Percentiles rank a stretch among this genome's conserved stretches.
Conservation (phyloP, 345 rosid genomes). For the Linum trigynum region DNA sequence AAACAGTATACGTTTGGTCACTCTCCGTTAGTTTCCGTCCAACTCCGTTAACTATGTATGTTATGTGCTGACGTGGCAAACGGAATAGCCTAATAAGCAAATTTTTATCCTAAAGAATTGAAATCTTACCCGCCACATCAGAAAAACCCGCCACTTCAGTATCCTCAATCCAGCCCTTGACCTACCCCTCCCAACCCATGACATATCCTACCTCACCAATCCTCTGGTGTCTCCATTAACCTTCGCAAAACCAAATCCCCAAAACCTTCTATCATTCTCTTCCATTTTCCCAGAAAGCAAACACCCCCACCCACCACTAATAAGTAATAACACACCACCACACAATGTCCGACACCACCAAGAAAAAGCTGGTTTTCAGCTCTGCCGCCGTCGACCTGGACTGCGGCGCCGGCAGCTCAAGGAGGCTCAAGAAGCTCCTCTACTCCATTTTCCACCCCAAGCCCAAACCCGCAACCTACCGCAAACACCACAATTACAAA, state of each 20-base stretch:
- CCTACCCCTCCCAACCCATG: too few species aligned
- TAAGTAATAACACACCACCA: background rate
- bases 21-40: too few species aligned
- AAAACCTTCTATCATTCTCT: background rate
- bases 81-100: too few species aligned
- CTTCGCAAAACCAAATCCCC: background rate
- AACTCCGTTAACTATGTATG: too few species aligned
- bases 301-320: background rate
- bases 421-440: conserved; percentile 34
- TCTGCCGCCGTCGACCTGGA: conserved; percentile 55
- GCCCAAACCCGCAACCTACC: background rate
- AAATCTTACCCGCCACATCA: too few species aligned
- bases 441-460: conserved; percentile 11
- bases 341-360: conserved; percentile 31
- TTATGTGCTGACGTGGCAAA: too few species aligned
- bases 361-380: conserved; percentile 43
- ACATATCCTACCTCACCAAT: too few species aligned
- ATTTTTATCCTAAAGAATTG: too few species aligned
- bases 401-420: conserved; percentile 46
- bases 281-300: background rate
- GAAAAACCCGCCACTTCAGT: too few species aligned
- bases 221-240: too few species aligned
- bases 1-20: too few species aligned
- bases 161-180: too few species aligned
- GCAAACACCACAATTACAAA: background rate